Percentiles rank a stretch among this genome's conserved stretches.
Evolutionary conservation across 2,329 filamentous ascomycete species (phyloP).

Genomic region (Alternaria consortialis): DNA sequence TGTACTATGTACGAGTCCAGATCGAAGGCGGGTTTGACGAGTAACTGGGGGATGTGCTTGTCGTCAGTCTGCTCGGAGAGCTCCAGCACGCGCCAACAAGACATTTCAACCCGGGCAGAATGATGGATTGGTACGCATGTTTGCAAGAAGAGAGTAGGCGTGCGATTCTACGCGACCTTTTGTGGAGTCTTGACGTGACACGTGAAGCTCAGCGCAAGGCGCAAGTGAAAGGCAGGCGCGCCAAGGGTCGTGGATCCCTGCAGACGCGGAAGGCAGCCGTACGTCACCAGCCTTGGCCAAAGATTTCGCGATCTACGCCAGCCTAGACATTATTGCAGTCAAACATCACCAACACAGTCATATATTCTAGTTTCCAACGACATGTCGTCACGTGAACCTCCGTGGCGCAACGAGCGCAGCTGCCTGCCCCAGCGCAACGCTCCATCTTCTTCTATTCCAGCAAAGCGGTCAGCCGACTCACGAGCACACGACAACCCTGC

Average conservation of each 20-base stretch:
- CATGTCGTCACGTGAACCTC: constrained; percentile 47
- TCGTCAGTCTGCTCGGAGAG: constrained; percentile 33
- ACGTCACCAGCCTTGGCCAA: constrained; percentile 32
- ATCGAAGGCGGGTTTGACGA: constrained; percentile 68
- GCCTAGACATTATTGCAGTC: background rate
- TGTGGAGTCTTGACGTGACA: background rate
- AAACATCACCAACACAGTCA: background rate
- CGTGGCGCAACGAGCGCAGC: constrained; percentile 43
- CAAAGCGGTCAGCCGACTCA: constrained; percentile 56
- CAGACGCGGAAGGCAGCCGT: constrained; percentile 20
- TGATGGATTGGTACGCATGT: background rate
- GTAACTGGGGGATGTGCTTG: constrained; percentile 63
- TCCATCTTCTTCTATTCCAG: constrained; percentile 44
- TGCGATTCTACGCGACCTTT: background rate
- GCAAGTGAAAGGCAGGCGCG: constrained; percentile 22
- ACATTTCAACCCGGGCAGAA: constrained; percentile 30
- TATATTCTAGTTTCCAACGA: background rate
- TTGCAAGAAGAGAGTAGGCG: background rate
- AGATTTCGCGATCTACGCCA: constrained; percentile 21
- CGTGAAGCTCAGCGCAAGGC: background rate
- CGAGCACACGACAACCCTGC: constrained; percentile 49
- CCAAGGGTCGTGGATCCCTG: constrained; percentile 13
- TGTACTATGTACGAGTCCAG: constrained; percentile 68
- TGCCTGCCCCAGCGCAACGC: constrained; percentile 31
- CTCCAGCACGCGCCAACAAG: constrained; percentile 46